Evolutionary conservation across 176 grass and related monocot genomes (phyloP), one percentile per base, ranked within the genome.

Genomic region (Avena eriantha): DNA sequence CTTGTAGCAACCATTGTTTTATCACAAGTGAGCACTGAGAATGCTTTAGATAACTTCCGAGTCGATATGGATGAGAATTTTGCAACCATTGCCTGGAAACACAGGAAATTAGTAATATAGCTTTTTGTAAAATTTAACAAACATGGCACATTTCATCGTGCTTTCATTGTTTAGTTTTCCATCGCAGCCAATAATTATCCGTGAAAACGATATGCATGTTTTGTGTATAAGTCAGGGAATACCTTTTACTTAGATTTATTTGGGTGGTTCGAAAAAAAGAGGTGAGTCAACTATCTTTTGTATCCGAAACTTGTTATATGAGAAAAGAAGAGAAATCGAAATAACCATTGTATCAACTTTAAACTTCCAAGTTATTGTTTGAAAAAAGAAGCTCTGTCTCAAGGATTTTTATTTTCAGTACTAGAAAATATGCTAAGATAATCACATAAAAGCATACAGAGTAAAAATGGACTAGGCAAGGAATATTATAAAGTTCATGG

Each of bases 1-100:
- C 92, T 97, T 21, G 70, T 91, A 34, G 95, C 90, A 67, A 95
- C 85, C 85, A 97, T 93, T 69, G 69, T 88, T 85, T 97, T 97
- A 65, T 97, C 59, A 31, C 10, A 90, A 34, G 88, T 93, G 46
- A 97, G 88, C 75, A 91, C 45, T 21, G 82, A 88, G 66, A 97
- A 81, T 66, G 95, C 90, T 19, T 91, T 90, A 24, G 95, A 82
- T n/a, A 95, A 76, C 65, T 97, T 95, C 58, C 90, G 87, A 84
- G 92, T 90, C 63, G 89, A 90, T 79, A 97, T 93, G 73, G 92
- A 93, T 45, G 92, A 79, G 82, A 82, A 97, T 85, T 91, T 97
- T 45, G 82, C 75, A 82, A 97, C 48, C 95, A 95, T 93, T 72
- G 90, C 95, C 92, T 97, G 71, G 0, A 63, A 94, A 86, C 7